Evolutionary conservation across 352 stramenopile species (phyloP).

Genomic region (Globisporangium takayamanum): DNA sequence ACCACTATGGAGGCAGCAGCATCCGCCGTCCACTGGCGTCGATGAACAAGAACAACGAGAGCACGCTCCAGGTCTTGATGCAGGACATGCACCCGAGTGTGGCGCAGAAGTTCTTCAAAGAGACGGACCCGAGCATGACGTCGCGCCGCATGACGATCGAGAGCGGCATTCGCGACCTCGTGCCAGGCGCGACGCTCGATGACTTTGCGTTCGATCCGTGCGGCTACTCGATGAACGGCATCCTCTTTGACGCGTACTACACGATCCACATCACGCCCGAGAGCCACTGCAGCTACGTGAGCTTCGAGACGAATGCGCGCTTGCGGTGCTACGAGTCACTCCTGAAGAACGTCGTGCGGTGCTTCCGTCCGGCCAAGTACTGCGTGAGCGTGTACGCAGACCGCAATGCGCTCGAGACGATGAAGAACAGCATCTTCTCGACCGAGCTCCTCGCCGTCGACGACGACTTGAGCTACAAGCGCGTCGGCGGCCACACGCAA

Average conservation of each 20-base stretch:
- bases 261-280: constrained; percentile 99
- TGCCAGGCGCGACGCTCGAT: constrained; percentile 94
- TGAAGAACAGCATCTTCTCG: constrained; percentile 70
- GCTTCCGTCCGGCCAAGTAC: constrained; percentile 96
- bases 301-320: constrained; percentile 97
- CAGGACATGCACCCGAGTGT: constrained; percentile 81
- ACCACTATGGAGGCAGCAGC: not conserved
- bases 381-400: constrained; percentile 97
- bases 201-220: constrained; percentile 98
- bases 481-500: constrained; percentile 77
- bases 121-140: constrained; percentile 53
- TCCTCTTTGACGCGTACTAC: constrained; percentile 97
- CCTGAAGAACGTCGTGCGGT: constrained; percentile 96
- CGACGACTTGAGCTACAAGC: constrained; percentile 75
- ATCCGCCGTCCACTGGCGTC: not conserved
- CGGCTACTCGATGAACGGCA: constrained; percentile 98
- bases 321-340: constrained; percentile 85
- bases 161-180: constrained; percentile 93
- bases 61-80: constrained; percentile 81
- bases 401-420: constrained; percentile 53
- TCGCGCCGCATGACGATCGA: constrained; percentile 90
- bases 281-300: constrained; percentile 94
- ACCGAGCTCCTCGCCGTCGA: constrained; percentile 66
- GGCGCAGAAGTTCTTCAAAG: constrained; percentile 85
- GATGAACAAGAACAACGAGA: constrained; percentile 33